Conservation (phyloP, 257 asterid genomes). For the Rhazya stricta region DNA sequence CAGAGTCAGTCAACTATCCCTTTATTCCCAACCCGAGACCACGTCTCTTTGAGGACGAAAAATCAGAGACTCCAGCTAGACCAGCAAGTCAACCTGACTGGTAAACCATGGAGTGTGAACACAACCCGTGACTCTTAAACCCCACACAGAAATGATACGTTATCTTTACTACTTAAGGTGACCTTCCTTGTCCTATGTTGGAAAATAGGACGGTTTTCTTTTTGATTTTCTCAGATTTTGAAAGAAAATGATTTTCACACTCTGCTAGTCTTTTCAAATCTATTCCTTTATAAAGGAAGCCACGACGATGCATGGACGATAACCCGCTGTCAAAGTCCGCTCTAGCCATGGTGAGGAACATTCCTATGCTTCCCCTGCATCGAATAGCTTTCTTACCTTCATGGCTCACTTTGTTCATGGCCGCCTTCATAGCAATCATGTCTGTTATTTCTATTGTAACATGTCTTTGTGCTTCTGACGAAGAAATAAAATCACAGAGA, state of each 20-base stretch:
- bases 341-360: conserved; percentile 29
- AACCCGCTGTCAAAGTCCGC: neutral
- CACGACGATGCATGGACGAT: neutral
- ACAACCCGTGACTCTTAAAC: neutral
- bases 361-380: conserved; percentile 4
- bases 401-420: conserved; percentile 19
- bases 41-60: neutral
- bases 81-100: conserved; percentile 1
- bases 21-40: neutral
- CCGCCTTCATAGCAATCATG: conserved; percentile 23
- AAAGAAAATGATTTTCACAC: neutral
- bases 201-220: no score
- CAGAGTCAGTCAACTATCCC: neutral
- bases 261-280: neutral
- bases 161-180: no score
- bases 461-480: conserved; percentile 48
- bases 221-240: neutral
- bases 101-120: conserved; percentile 9
- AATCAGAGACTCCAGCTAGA: neutral
- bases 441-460: conserved; percentile 24
- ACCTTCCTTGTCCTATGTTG: no score
- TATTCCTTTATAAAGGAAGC: conserved; percentile 2
- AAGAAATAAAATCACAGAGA: conserved; percentile 12
- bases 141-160: neutral
- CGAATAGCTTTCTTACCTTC: conserved; percentile 17